A percentile compares a stretch with the other conserved stretches of the same genome.
phyloP scores from a whole-genome alignment of 2,329 filamentous ascomycete species.

The Malbranchea zuffiana region DNA sequence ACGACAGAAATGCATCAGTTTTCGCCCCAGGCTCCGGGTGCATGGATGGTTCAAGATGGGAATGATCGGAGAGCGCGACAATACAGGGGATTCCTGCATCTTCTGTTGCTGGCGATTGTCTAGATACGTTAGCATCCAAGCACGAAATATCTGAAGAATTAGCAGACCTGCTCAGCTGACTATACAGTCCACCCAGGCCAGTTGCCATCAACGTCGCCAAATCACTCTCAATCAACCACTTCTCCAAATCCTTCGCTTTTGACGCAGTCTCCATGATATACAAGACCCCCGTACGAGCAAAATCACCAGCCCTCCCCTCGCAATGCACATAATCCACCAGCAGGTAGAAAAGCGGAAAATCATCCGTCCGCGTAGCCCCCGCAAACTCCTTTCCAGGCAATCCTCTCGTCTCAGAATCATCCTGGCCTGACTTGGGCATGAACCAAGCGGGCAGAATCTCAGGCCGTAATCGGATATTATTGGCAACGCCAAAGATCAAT shows the following conservation, averaged over 20 bases:
- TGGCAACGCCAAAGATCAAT: slow-evolving; percentile 87
- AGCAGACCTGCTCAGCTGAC: slow-evolving; percentile 50
- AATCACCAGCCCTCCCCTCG: slow-evolving; percentile 88
- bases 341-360: slow-evolving; percentile 92
- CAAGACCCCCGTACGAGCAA: slow-evolving; percentile 82
- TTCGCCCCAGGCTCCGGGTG: slow-evolving; percentile 75
- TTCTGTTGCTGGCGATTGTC: slow-evolving; percentile 62
- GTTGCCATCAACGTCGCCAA: slow-evolving; percentile 95
- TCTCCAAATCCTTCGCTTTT: slow-evolving; percentile 68
- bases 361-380: slow-evolving; percentile 74
- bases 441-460: slow-evolving; percentile 88
- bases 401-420: slow-evolving; percentile 29
- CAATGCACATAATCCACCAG: slow-evolving; percentile 95
- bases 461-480: slow-evolving; percentile 85
- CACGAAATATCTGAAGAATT: not conserved
- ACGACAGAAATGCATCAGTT: slow-evolving; percentile 85
- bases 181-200: slow-evolving; percentile 69
- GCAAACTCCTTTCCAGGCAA: slow-evolving; percentile 56
- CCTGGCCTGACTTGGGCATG: slow-evolving; percentile 44
- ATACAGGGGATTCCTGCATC: slow-evolving; percentile 65
- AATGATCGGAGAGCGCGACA: slow-evolving; percentile 79
- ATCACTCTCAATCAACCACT: slow-evolving; percentile 96
- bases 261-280: slow-evolving; percentile 94
- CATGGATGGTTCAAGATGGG: slow-evolving; percentile 60
- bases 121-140: slow-evolving; percentile 52